Base-by-base conservation (phyloP, 495 filamentous ascomycete species). In the Neurospora africana region DNA sequence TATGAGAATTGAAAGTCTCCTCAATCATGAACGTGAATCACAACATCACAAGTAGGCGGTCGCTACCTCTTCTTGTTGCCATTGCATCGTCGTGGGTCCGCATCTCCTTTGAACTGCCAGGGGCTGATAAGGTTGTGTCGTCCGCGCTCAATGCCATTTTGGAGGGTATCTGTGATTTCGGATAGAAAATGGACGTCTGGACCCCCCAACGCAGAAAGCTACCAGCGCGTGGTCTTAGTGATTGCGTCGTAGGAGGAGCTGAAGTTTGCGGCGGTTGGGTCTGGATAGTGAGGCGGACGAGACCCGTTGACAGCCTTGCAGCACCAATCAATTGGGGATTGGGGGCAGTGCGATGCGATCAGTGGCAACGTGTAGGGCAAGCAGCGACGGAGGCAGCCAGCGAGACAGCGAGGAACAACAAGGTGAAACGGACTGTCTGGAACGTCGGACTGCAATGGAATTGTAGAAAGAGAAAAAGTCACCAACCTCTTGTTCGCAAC, bases 11-110 rank as follows among this genome's bases (percentile, higher is more conserved):
- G 87, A 75, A 53, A 87, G 83, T 74, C 89, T 89, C 68, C 3
- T 65, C 7, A 7, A 19, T 65, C 53, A 90, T 90, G 43, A 91
- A 90, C 5, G 91, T 91, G 21, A 89, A 87, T 80, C 91, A 86
- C 70, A 90, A 92, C 30, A 90, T 87, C 72, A 91, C 86, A 75
- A 86, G 85, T 21, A 88, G 77, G 27, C 89, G 83, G 37, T 87
- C 85, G 69, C 87, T 85, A 30, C 85, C 83, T 78, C 89, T 91
- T 81, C 88, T 89, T 9, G 86, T 74, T 36, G 76, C 72, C 15
- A 79, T 75, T 44, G 78, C 81, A 47, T 84, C 83, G 53, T 86
- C 84, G 27, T 81, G 79, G 36, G 78, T 72, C 30, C 82, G 70
- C 68, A 73, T 77, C 30, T 83, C 84, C 75, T 83, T 84, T 6